Evolutionary conservation across 1,139 yeast species (phyloP), one percentile per base, ranked within the genome.

Genomic region (Petasospora rhodanensis): DNA sequence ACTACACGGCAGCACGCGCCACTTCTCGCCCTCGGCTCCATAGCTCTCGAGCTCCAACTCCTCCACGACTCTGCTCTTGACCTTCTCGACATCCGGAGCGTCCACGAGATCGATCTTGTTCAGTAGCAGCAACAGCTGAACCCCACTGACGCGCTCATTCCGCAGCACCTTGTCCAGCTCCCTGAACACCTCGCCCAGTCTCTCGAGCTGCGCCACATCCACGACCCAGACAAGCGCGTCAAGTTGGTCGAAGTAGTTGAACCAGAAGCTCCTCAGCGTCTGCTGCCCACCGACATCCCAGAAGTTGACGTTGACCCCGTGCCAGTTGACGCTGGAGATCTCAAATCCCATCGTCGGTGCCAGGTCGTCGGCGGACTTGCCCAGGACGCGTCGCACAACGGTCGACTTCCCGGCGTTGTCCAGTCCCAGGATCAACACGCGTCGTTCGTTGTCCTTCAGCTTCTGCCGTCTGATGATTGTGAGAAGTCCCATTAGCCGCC

Each of bases 251-350:
- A 46, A 45, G 62, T 91, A 91, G 40, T 87, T 74, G 16, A 82
- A 73, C 98, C 98, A 91, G 70, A 91, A 72, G 24, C 77, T 68
- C 29, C 97, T 66, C 32, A 91, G 65, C 17, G 85, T 70, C 52
- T 76, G 76, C 58, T 91, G 97, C 4, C 98, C 98, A 3, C 97
- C 97, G 29, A 91, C 76, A 57, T 91, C 98, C 97, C 97, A 91
- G 46, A 91, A 72, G 54, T 87, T 85, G 35, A 91, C 62, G 41
- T 72, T 69, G 36, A 72, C 66, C 24, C 70, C 69, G 3, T 54
- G 41, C 42, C 59, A 52, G 3, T 43, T 37, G 7, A 70, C 46
- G 5, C 75, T 68, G 38, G 63, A 65, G 52, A 68, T 82, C 55
- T 65, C 79, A 61, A 71, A 87, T 35, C 89, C 89, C 31, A 80